These are phyloP conservation scores for Eutrema japonicum DNA, from an alignment of 345 rosid species.

Conservation along the genomic window DNA sequence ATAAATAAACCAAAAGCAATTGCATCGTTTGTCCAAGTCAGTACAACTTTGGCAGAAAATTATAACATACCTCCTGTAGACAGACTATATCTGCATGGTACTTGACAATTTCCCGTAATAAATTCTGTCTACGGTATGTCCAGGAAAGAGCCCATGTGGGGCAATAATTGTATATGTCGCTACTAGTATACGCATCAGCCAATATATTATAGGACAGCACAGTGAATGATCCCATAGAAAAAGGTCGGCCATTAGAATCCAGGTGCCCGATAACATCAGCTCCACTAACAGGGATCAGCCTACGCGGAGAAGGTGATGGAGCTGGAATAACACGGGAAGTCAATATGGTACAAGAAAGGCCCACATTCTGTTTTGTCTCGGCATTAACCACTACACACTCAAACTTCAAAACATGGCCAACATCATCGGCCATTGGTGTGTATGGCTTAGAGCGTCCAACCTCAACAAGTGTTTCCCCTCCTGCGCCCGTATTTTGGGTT, in stretches of 20 bases:
- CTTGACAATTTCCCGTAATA: slow-evolving; percentile 87
- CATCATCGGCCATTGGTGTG: slow-evolving; percentile 92
- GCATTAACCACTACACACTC: slow-evolving; percentile 90
- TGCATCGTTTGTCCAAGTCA: neutral
- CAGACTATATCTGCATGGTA: slow-evolving; percentile 96
- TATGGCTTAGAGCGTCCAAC: slow-evolving; percentile 91
- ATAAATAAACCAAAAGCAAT: slow-evolving; percentile 9
- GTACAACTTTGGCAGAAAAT: neutral
- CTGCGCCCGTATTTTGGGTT: slow-evolving; percentile 69
- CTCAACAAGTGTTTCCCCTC: slow-evolving; percentile 90
- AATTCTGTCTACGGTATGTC: slow-evolving; percentile 94
- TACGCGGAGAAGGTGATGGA: slow-evolving; percentile 91
- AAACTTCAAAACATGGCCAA: slow-evolving; percentile 90
- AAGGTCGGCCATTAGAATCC: slow-evolving; percentile 69
- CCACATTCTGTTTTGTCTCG: slow-evolving; percentile 70
- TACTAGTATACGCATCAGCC: slow-evolving; percentile 77
- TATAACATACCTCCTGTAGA: slow-evolving; percentile 79
- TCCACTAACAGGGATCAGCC: slow-evolving; percentile 72
- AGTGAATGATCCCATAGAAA: slow-evolving; percentile 81
- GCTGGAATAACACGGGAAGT: slow-evolving; percentile 99
- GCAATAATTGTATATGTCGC: slow-evolving; percentile 83
- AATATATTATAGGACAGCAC: slow-evolving; percentile 94
- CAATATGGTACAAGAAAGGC: slow-evolving; percentile 62
- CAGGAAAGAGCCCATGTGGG: slow-evolving; percentile 99
- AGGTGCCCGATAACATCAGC: slow-evolving; percentile 64